These are phyloP conservation scores for Begonia peltatifolia DNA, from an alignment of 306 rosid genomes.

Conservation along the genomic window DNA sequence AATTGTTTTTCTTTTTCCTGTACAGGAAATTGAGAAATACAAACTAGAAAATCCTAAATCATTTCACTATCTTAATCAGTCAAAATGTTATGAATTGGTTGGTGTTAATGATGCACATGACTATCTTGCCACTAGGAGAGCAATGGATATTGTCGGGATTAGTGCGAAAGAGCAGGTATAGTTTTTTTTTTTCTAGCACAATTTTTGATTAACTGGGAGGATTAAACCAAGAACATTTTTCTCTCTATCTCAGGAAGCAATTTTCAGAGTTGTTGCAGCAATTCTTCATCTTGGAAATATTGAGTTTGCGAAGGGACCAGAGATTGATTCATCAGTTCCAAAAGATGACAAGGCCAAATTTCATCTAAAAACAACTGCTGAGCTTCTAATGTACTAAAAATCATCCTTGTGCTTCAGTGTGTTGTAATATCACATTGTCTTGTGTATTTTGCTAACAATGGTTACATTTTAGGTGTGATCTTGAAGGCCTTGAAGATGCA, in stretches of 20 bases:
- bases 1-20: not conserved
- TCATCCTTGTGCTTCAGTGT: conserved; percentile 7
- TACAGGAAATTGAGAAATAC: conserved; percentile 95
- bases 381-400: conserved; percentile 73
- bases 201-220: conserved; percentile 8
- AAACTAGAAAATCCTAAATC: conserved; percentile 76
- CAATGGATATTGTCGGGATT: conserved; percentile 95
- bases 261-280: conserved; percentile 90
- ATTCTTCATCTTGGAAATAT: conserved; percentile 91
- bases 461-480: conserved; percentile 57
- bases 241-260: conserved; percentile 65
- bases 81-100: conserved; percentile 73
- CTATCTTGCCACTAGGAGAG: conserved; percentile 96
- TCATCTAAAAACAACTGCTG: conserved; percentile 74
- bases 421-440: conserved; percentile 12
- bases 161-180: conserved; percentile 87
- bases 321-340: conserved; percentile 79
- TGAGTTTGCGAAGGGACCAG: conserved; percentile 71
- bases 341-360: conserved; percentile 81
- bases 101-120: conserved; percentile 82
- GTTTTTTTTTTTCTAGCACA: conserved; percentile 16
- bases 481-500: conserved; percentile 70
- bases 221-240: conserved; percentile 10
- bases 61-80: conserved; percentile 96
- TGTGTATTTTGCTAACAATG: not conserved